Percentiles rank a stretch among this genome's conserved stretches.
These are phyloP conservation scores for Parathielavia appendiculata DNA, from an alignment of 495 filamentous ascomycete genomes.

Conservation along the genomic window DNA sequence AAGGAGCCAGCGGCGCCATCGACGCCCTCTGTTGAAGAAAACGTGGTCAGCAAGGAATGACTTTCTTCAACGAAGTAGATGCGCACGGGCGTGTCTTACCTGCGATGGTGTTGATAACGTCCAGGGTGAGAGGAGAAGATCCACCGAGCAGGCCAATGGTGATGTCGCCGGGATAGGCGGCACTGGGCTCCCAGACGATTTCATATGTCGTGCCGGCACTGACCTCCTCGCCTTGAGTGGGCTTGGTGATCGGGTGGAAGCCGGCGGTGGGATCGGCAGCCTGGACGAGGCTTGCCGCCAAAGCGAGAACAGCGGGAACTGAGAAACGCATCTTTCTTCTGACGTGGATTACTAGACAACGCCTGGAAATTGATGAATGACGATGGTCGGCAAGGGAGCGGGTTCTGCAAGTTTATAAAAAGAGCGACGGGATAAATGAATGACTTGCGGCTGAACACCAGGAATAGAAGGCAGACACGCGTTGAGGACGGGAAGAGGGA, in stretches of 20 bases:
- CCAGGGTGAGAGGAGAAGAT: constrained; percentile 24
- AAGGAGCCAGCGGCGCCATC: constrained; percentile 29
- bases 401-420: neutral
- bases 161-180: constrained; percentile 31
- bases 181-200: constrained; percentile 29
- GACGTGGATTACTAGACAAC: constrained; percentile 1
- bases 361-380: constrained; percentile 8
- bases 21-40: constrained; percentile 23
- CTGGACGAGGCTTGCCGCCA: constrained; percentile 35
- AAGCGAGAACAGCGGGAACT: constrained; percentile 40
- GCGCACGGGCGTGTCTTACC: constrained; percentile 31
- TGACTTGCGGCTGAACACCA: constrained; percentile 15
- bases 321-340: constrained; percentile 42
- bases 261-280: constrained; percentile 34
- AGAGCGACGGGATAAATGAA: constrained; percentile 12
- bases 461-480: constrained; percentile 2
- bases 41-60: constrained; percentile 19
- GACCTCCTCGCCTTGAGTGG: constrained; percentile 32
- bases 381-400: neutral
- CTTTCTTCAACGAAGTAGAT: neutral
- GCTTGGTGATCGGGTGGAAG: constrained; percentile 39
- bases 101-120: constrained; percentile 30
- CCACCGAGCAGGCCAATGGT: constrained; percentile 43
- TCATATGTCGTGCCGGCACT: constrained; percentile 38
- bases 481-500: constrained; percentile 1